Percentiles rank a stretch among this genome's conserved stretches.
phyloP scores from a whole-genome alignment of 352 stramenopile genomes.

The Phytophthora capsici region DNA sequence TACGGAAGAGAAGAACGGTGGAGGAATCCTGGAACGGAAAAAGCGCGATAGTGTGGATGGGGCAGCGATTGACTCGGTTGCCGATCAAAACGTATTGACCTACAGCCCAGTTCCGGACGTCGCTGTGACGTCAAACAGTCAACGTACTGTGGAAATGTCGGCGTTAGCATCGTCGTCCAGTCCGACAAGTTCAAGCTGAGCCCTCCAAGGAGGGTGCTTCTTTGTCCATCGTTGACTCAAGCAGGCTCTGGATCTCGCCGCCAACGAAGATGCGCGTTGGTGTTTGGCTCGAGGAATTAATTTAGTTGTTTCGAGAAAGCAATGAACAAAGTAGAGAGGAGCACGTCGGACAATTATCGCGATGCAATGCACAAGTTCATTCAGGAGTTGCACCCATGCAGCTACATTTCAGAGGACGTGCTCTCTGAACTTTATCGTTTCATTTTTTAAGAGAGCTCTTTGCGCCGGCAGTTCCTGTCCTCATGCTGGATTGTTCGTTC shows the following conservation, averaged over 20 bases:
- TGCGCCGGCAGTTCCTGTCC: conserved; percentile 12
- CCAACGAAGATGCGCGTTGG: conserved; percentile 19
- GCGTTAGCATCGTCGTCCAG: conserved; percentile 22
- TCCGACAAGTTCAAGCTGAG: conserved; percentile 33
- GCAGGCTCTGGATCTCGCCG: conserved; percentile 14
- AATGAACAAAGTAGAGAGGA: conserved; percentile 8
- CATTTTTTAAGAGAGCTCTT: conserved; percentile 1
- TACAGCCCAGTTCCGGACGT: conserved; percentile 15
- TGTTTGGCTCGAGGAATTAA: conserved; percentile 16
- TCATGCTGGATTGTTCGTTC: conserved; percentile 19
- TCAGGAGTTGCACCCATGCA: background rate
- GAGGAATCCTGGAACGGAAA: conserved; percentile 18
- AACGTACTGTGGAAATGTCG: conserved; percentile 11
- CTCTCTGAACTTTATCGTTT: conserved; percentile 26
- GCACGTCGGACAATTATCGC: conserved; percentile 19
- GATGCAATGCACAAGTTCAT: background rate
- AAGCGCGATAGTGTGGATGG: background rate
- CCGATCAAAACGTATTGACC: conserved; percentile 13
- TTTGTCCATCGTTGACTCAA: conserved; percentile 16
- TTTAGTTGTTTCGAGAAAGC: conserved; percentile 1
- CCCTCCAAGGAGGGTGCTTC: background rate
- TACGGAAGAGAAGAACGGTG: conserved; percentile 10
- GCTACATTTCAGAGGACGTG: conserved; percentile 11
- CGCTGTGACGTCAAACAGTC: conserved; percentile 2
- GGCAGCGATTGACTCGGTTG: conserved; percentile 5